Percentiles rank a stretch among this genome's conserved stretches.
Evolutionary conservation across 2,329 filamentous ascomycete genomes (phyloP).

Genomic region (Cercospora beticola): DNA sequence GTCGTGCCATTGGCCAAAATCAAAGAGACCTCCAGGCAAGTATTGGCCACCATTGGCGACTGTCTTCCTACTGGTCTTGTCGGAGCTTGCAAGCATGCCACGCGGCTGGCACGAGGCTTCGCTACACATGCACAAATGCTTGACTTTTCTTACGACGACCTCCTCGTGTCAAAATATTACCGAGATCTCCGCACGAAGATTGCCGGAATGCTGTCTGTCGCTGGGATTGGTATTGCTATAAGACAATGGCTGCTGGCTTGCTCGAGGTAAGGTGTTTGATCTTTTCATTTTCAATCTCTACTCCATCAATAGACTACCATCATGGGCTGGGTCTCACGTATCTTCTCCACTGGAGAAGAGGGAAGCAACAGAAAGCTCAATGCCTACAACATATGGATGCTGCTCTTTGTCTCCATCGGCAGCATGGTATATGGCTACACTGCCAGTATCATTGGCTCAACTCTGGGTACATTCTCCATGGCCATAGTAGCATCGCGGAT

Average conservation of each 20-base stretch:
- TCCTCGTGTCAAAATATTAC: neutral
- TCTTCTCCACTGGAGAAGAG: constrained; percentile 8
- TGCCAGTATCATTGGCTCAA: constrained; percentile 25
- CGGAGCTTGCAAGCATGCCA: neutral
- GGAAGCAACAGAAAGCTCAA: constrained; percentile 9
- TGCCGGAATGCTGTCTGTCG: neutral
- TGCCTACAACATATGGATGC: constrained; percentile 24
- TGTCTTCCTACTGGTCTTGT: neutral
- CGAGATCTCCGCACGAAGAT: neutral
- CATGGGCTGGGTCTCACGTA: constrained; percentile 6
- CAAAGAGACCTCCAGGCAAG: neutral
- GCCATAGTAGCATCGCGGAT: neutral
- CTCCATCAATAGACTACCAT: neutral
- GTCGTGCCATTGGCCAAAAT: neutral
- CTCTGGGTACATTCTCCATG: constrained; percentile 14
- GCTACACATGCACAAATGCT: neutral
- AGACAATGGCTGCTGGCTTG: neutral
- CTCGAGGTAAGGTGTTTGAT: neutral
- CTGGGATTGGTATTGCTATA: neutral
- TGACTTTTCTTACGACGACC: neutral
- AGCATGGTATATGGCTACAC: constrained; percentile 23
- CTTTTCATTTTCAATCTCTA: neutral
- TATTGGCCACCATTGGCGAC: neutral
- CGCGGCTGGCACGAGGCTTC: constrained; percentile 1
- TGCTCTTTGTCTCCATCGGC: constrained; percentile 24